phyloP scores from a whole-genome alignment of 1,139 yeast species.

The Taphrina communis region DNA sequence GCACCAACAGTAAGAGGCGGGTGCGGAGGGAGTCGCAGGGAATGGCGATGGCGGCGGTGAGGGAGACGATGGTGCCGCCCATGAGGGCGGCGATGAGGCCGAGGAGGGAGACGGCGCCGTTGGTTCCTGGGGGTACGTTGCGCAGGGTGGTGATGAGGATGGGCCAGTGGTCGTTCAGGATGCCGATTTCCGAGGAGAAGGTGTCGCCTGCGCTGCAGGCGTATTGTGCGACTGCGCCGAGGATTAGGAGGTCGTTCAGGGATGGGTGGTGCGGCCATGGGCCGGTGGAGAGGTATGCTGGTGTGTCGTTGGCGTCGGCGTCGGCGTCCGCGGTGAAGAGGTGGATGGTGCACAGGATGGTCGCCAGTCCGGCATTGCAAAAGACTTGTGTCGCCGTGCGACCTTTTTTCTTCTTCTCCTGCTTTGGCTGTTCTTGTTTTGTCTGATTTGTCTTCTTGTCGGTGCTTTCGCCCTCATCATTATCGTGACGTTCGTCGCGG shows the following conservation, averaged over 20 bases:
- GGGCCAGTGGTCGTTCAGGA: conserved; percentile 54
- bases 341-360: conserved; percentile 22
- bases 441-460: too few relatives aligned
- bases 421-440: background rate
- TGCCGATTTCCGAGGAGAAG: conserved; percentile 60
- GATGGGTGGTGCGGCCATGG: background rate
- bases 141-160: conserved; percentile 55
- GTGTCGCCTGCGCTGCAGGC: conserved; percentile 60
- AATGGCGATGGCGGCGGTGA: conserved; percentile 46
- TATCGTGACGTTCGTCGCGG: too few relatives aligned
- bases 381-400: conserved; percentile 45
- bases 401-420: conserved; percentile 23
- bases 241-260: conserved; percentile 50
- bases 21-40: conserved; percentile 41
- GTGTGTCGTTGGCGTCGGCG: conserved; percentile 11
- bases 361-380: conserved; percentile 26
- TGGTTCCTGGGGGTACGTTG: conserved; percentile 59
- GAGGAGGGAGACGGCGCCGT: conserved; percentile 57
- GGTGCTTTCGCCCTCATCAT: too few relatives aligned
- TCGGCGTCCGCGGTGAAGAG: conserved; percentile 7
- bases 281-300: background rate
- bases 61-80: conserved; percentile 55
- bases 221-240: conserved; percentile 53
- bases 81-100: conserved; percentile 55
- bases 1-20: conserved; percentile 48